Conservation (phyloP, 2,329 filamentous ascomycete genomes). For the Dactylellina leptospora region DNA sequence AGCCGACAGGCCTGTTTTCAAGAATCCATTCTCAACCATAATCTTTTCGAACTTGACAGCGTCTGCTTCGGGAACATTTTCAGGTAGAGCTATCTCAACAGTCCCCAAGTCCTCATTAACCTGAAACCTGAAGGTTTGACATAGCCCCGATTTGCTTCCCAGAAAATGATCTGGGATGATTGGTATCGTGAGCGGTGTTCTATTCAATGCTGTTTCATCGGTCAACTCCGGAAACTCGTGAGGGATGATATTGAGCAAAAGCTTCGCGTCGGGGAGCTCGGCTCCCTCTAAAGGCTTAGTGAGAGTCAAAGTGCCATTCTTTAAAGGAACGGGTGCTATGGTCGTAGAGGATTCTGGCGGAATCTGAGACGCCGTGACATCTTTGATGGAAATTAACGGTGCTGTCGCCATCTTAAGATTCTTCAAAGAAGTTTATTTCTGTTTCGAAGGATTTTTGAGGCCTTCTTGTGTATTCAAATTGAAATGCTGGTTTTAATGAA, state of each 20-base stretch:
- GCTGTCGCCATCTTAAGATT: not conserved
- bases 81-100: constrained; percentile 54
- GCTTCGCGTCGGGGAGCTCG: not conserved
- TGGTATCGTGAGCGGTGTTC: constrained; percentile 20
- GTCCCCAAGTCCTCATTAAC: constrained; percentile 20
- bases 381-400: not conserved
- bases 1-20: constrained; percentile 49
- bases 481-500: too few relatives aligned
- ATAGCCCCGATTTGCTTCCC: constrained; percentile 34
- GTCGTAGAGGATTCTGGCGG: not conserved
- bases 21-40: constrained; percentile 52
- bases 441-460: too few relatives aligned
- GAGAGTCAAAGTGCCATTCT: not conserved
- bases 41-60: constrained; percentile 53
- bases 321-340: too few relatives aligned
- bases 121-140: constrained; percentile 30
- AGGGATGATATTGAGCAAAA: not conserved
- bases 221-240: not conserved
- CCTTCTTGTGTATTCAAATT: too few relatives aligned
- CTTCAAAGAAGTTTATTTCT: not conserved
- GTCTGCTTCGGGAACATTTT: constrained; percentile 25
- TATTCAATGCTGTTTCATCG: not conserved
- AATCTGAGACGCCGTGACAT: not conserved
- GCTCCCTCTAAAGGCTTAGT: not conserved
- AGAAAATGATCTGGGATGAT: constrained; percentile 27